Base-by-base conservation (phyloP, 164 flowering plant genomes). In the Warburgia ugandensis region DNA sequence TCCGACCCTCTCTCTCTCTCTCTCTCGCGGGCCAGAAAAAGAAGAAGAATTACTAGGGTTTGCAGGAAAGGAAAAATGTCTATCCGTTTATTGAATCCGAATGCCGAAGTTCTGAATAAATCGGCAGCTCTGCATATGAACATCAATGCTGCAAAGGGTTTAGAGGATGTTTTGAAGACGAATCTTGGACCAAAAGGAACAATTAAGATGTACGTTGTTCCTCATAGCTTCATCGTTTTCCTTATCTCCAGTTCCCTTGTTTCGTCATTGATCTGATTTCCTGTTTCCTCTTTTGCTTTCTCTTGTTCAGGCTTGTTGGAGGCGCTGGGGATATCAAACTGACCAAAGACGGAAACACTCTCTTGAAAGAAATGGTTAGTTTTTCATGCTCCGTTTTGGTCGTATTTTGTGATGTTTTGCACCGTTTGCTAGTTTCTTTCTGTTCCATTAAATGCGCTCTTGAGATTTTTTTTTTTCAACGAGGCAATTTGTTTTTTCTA, bases 151-250 rank as follows among this genome's bases (percentile, higher is more conserved):
- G 94, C 99, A 45, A 92, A 86, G 71, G 95, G 99, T 36, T 67
- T 92, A 52, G 91, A 86, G 31, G 99, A 92, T 47, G 97, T 92
- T 11, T 95, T 92, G 69, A 92, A 81, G 63, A 75, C 83, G 46
- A 92, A 92, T 51, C 99, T 92, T 59, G 99, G 99, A 9, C 99
- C 99, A 46, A 92, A 86, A 54, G 99, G 99, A 61, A 92, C 99
- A 64, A 88, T 88, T 67, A 92, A 92, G 50, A 92, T 92, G 98
- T 90, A 60, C 11, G 20, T n/a, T 35, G 3, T 27, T 39, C 25
- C 35, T 9, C 20, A 9, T 10, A 42, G 9, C 27, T 17, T 2
- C 6, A 4, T 26, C 32, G 7, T 20, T 29, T 10, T 25, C 31
- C 20, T n/a, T 39, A 16, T 1, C 2, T 13, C 21, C n/a, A 29